Conservation (phyloP, 2,329 filamentous ascomycete species). For the Tetracladium maxilliforme region DNA sequence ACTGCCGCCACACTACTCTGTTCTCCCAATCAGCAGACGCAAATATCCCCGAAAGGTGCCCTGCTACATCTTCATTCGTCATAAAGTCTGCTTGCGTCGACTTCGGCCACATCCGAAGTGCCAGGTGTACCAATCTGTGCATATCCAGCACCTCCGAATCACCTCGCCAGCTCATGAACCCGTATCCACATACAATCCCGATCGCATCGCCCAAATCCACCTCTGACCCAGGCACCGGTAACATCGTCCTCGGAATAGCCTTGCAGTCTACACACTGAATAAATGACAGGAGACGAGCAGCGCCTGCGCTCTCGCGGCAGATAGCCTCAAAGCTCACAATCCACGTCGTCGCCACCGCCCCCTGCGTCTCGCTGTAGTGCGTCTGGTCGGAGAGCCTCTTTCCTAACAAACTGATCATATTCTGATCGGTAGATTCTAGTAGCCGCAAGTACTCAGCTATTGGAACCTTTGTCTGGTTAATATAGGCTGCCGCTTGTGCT, state of each 20-base stretch:
- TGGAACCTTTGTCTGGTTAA: constrained; percentile 4
- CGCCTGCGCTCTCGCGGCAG: constrained; percentile 2
- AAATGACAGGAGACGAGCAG: constrained; percentile 3
- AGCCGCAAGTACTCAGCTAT: constrained; percentile 3
- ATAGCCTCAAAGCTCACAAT: constrained; percentile 4
- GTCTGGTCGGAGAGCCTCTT: constrained; percentile 2
- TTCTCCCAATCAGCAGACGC: too few relatives aligned
- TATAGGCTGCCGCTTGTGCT: constrained; percentile 3
- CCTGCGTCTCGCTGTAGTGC: constrained; percentile 3
- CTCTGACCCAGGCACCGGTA: constrained; percentile 2
- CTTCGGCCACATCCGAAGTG: too few relatives aligned
- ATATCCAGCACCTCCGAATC: too few relatives aligned
- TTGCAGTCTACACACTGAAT: constrained; percentile 4
- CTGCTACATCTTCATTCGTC: too few relatives aligned
- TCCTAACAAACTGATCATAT: constrained; percentile 1
- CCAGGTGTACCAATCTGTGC: too few relatives aligned
- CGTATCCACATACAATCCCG: constrained; percentile 4
- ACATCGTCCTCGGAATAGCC: constrained; percentile 4
- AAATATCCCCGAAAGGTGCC: too few relatives aligned
- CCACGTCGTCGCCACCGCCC: constrained; percentile 4
- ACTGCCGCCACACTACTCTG: too few relatives aligned
- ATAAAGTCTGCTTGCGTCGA: too few relatives aligned
- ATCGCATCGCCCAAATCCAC: constrained; percentile 3
- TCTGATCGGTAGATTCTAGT: constrained; percentile 3
- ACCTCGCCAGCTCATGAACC: constrained; percentile 3